These are phyloP conservation scores for Cyclotella atomus DNA, from an alignment of 108 stramenopile genomes.

Conservation along the genomic window DNA sequence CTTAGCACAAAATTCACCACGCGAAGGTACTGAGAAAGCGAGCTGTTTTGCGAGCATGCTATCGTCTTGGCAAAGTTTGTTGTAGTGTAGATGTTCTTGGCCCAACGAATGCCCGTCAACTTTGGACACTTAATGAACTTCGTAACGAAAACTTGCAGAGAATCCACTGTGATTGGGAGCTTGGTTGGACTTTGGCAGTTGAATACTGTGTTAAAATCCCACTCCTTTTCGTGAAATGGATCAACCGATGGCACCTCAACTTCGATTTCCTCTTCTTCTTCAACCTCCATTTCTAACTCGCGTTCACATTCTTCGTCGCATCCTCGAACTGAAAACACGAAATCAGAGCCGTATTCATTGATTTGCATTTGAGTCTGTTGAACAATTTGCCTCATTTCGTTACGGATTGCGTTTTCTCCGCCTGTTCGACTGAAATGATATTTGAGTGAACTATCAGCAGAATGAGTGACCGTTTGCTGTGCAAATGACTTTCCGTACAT, in stretches of 20 bases:
- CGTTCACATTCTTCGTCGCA: conserved; percentile 62
- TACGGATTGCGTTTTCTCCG: conserved; percentile 6
- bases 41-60: background rate
- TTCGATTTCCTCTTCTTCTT: conserved; percentile 56
- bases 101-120: conserved; percentile 13
- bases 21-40: conserved; percentile 36
- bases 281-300: conserved; percentile 51
- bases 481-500: conserved; percentile 36
- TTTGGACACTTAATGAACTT: background rate
- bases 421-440: conserved; percentile 33
- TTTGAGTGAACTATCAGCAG: background rate
- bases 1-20: conserved; percentile 38
- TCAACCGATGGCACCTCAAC: conserved; percentile 39
- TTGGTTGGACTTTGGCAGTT: background rate
- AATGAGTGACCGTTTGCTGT: conserved; percentile 1
- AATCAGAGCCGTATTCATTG: conserved; percentile 22
- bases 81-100: conserved; percentile 20
- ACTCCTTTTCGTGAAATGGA: conserved; percentile 33
- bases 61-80: conserved; percentile 34
- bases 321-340: background rate
- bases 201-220: conserved; percentile 17
- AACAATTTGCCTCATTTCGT: background rate
- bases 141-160: conserved; percentile 1
- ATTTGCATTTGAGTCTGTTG: background rate
- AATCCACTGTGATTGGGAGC: background rate